Base-by-base conservation (phyloP, 257 asterid species). In the Nicotiana tomentosiformis region DNA sequence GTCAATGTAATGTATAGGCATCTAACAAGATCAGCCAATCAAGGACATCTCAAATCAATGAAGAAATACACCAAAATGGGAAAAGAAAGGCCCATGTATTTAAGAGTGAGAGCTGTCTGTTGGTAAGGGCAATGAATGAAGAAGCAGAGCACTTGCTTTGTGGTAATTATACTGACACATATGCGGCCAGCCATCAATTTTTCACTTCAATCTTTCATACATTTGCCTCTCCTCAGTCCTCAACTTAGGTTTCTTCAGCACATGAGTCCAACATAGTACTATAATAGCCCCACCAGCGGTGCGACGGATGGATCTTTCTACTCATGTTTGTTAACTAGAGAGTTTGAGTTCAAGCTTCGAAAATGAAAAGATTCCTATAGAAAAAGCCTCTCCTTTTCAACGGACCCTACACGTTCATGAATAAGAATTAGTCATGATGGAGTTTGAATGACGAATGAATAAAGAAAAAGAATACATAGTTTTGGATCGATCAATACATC, bases 151-250 rank as follows among this genome's bases (percentile, higher is more conserved):
- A 72, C 86, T 84, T 68, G 56, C 29, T 79, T 84, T 77, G 87
- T 84, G 90, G 90, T 70, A 68, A 26, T 55, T 64, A 82, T 78
- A 84, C 83, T 81, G 85, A 84, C 90, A 82, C 86, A 85, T 58
- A 65, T 64, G 49, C 49, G 37, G 49, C 56, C 78, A 83, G 74
- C 77, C 43, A 32, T 26, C 17, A 69, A 35, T 32, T 16, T 70
- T 23, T 10, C 35, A 30, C 57, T 61, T 62, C 33, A 78, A 68
- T 82, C 68, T 83, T 56, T 77, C 82, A 81, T 17, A 57, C 35
- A 81, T 83, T 78, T 61, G 37, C 49, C 53, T 30, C 79, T 8
- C 77, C 35, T 66, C 80, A 81, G 69, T 46, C 79, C 23, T 46
- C 12, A 46, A 46, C 61, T 46, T 72, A 72, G 79, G 61, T 23